Base-by-base conservation (phyloP, 2,329 filamentous ascomycete genomes). In the Cladosporium phlei region DNA sequence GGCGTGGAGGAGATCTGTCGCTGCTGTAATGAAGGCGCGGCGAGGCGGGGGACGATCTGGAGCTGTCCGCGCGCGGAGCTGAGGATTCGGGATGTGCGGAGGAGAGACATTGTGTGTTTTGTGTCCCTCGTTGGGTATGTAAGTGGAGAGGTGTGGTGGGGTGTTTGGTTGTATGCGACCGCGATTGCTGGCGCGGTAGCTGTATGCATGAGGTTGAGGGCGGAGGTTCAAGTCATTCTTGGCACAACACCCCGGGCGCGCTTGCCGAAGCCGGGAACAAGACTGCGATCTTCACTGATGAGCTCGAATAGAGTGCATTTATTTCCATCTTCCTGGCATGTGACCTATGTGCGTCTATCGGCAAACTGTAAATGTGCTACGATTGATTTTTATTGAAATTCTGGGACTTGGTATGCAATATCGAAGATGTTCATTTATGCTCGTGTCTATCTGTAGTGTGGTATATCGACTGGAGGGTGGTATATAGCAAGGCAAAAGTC, bases 1-100 rank as follows among this genome's bases (percentile, higher is more conserved):
- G 59, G 40, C 33, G 63, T 61, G 35, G 57, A 57, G 44, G 63
- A 61, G 54, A 67, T 55, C 24, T 55, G 50, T 51, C 63, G 54
- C 48, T 56, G 33, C 49, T 57, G 53, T 39, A 46, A 30, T 44
- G 49, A 57, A 38, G 48, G 49, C 28, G 38, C 42, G 49, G 56
- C 44, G 43, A 59, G 50, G 52, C 57, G 59, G 37, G 61, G 55
- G 47, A 63, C 48, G 33, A 64, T 57, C 43, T 63, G 60, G 22
- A 63, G 58, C 38, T 56, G 59, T 24, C 59, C 56, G 43, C 62
- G 58, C n/a, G 61, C 48, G 21, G 55, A 49, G 33, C 51, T 57
- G 49, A 63, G 58, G 37, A 64, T 52, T 38, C 60, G 57, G 6
- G 59, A 49, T 45, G 42, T 45, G 42, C 42, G 42, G 42, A 45